Evolutionary conservation across 228 moss, liverwort and hornwort genomes (phyloP), one percentile per base, ranked within the genome.

Genomic region (Sphagnum fallax): DNA sequence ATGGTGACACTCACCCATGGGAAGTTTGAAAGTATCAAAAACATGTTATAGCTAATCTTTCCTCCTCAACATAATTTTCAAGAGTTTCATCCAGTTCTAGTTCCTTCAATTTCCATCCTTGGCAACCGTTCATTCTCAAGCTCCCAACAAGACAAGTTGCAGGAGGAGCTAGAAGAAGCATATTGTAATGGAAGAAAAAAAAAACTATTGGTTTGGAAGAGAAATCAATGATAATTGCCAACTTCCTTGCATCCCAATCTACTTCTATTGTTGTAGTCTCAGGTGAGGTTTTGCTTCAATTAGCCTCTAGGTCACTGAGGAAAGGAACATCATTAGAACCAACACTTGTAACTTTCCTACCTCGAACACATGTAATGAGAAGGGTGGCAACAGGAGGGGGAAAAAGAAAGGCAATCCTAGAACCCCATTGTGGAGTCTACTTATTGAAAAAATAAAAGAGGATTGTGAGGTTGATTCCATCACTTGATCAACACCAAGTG

Each of bases 91-190:
- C 65, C 70, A 16, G 75, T 71, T 4, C 78, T 82, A 11, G 80
- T 80, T 51, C 16, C 0, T 16, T 86, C 86, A 4, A 75, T 73
- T 67, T 11, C 6, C 6, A 86, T 86, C 75, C 66, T 86, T 52
- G 75, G 74, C 0, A 80, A 86, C 68, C 86, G 82, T 4, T 80
- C 82, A 10, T 82, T 82, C 32, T 82, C 86, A 16, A 86, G 86
- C 74, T 86, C 86, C 5, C 80, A 86, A 57, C 86, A 86, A 72
- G 86, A 86, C 66, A 71, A 82, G 69, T 75, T 82, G 0, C 82
- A 82, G 82, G 86, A 86, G 72, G 82, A 86, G 82, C 86, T 82
- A 67, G 86, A 82, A 8, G 86, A 86, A 63, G 70, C 76, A 61
- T 86, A 86, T 59, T 86, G 82, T 12, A 86, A 82, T 60, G 86